Conservation (phyloP, 169 alveolate species). For the Plasmodium billcollinsi region DNA sequence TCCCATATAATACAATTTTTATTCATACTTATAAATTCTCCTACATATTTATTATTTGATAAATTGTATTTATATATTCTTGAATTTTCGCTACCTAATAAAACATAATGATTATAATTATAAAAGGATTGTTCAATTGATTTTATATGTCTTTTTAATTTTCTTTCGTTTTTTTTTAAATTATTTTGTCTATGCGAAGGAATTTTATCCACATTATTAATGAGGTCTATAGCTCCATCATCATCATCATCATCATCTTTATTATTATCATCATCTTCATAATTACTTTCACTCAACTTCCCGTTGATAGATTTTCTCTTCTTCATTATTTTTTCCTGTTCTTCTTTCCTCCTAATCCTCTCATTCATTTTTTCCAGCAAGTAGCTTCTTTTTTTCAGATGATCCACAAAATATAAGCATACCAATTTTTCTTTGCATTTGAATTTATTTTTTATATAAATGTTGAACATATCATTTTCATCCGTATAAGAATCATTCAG, state of each 20-base stretch:
- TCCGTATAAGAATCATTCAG: neutral
- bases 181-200: too few relatives aligned
- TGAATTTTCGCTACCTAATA: constrained; percentile 57
- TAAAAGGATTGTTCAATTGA: constrained; percentile 29
- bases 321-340: neutral
- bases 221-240: too few relatives aligned
- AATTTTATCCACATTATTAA: too few relatives aligned
- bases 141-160: neutral
- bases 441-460: constrained; percentile 29
- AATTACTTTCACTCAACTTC: neutral
- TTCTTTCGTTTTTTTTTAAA: neutral
- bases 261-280: too few relatives aligned
- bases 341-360: constrained; percentile 2
- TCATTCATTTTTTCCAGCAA: constrained; percentile 1
- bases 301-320: neutral
- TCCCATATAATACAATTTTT: constrained; percentile 49
- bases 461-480: constrained; percentile 1
- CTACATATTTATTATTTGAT: constrained; percentile 15
- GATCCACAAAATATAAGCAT: constrained; percentile 34
- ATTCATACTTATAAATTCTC: constrained; percentile 34
- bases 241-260: too few relatives aligned
- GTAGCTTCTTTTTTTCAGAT: neutral
- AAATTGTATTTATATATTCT: constrained; percentile 61
- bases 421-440: constrained; percentile 47
- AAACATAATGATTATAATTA: constrained; percentile 50